These are phyloP conservation scores for Sicyos baderoa DNA, from an alignment of 306 rosid species.

Conservation along the genomic window DNA sequence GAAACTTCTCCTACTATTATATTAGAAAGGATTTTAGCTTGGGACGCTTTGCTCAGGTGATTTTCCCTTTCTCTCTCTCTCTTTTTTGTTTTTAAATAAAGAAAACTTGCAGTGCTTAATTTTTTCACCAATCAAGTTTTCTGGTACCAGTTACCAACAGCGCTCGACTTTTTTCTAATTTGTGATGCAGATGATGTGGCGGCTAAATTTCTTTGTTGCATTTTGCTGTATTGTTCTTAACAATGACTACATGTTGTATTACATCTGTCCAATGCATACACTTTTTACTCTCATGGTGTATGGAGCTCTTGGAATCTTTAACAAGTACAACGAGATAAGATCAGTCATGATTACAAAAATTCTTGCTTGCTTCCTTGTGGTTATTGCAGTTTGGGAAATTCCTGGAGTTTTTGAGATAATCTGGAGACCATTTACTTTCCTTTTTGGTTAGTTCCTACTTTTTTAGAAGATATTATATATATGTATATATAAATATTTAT, in stretches of 20 bases:
- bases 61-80: neutral
- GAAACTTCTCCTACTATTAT: conserved; percentile 94
- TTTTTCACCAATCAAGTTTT: conserved; percentile 3
- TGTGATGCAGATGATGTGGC: conserved; percentile 95
- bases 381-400: conserved; percentile 86
- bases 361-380: conserved; percentile 80
- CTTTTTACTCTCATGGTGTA: conserved; percentile 96
- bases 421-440: conserved; percentile 69
- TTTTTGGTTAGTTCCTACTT: conserved; percentile 49
- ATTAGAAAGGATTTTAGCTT: conserved; percentile 87
- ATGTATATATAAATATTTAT: too few species aligned
- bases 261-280: conserved; percentile 98
- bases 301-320: conserved; percentile 88
- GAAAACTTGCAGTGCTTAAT: neutral
- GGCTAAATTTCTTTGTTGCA: conserved; percentile 81
- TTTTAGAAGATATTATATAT: too few species aligned
- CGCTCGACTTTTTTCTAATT: conserved; percentile 8
- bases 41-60: conserved; percentile 91
- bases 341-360: conserved; percentile 75
- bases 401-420: conserved; percentile 79
- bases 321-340: conserved; percentile 73
- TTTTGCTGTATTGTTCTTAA: conserved; percentile 88
- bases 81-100: neutral
- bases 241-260: conserved; percentile 91
- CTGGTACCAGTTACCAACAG: conserved; percentile 1